Evolutionary conservation across 2,329 filamentous ascomycete genomes (phyloP), one percentile per base, ranked within the genome.

Genomic region (Juglanconis juglandina): DNA sequence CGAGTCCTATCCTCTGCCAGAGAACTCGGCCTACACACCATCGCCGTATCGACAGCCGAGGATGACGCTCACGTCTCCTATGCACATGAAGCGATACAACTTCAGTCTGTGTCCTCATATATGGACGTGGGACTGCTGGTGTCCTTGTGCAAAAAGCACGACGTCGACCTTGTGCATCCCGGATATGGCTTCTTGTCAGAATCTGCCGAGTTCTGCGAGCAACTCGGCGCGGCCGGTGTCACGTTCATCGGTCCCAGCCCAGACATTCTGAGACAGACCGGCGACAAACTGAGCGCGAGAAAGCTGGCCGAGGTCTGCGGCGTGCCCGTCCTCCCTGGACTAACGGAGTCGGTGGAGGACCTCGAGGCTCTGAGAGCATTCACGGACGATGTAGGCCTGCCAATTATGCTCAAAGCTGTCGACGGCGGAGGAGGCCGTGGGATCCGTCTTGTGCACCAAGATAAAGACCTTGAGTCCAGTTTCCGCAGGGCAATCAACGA

Each of bases 371-470:
- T 59, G 47, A 41, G 37, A 7, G 24, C 4, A 13, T 59, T 61
- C 17, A 44, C 39, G 1, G 14, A 41, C 7, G 34, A 59, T 14
- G 46, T 59, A 4, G 55, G 44, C 37, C 35, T 61, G 10, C 59
- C 59, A 1, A 24, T 61, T 2, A 61, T 61, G 59, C 47, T 87
- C 49, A 88, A 88, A 66, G 85, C 85, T n/a, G 81, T 87, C 3
- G 85, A 87, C 68, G 84, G 84, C 1, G 85, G 85, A 13, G 85
- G 84, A 3, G 85, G 85, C 0, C 72, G 83, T 14, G 85, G 85
- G 0, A 87, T 88, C 50, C 77, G 85, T 5, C 72, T 87, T 1
- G 78, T 86, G 6, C 71, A 71, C 1, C 67, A 69, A 30, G 71
- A 76, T 42, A 69, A 71, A 0, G 76, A 80, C 5, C 70, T 87